Evolutionary conservation across 192 early-diverging fungal species (phyloP), one percentile per base, ranked within the genome.

Genomic region (Backusella liffmaniae): DNA sequence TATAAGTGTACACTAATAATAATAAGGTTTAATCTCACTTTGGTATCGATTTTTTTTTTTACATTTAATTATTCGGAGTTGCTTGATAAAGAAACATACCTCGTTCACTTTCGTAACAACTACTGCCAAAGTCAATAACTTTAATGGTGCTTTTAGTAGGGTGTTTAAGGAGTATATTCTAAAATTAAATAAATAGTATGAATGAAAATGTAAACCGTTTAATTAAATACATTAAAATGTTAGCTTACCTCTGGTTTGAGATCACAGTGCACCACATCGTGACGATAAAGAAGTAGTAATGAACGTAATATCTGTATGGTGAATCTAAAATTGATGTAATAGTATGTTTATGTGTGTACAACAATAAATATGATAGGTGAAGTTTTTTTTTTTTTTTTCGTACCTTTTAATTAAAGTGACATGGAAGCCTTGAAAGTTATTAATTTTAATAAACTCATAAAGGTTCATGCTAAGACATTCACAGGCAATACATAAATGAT

Each of bases 81-180:
- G 23, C 56, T 29, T 29, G 26, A 65, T 35, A 59, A 37, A 66
- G 36, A 37, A 65, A 9, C 35, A 66, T 70, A 80, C 74, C 73
- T 62, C 62, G 91, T 81, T 99, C 96, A 67, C 90, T 88, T 77
- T 96, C 94, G 32, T 94, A 92, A 77, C 97, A 99, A 82, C 93
- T 95, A 75, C 93, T 95, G 39, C 98, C 98, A 77, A 99, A 96
- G 82, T 99, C 98, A 84, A 99, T 99, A 18, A 99, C 96, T 87
- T 99, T 99, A 83, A 99, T 95, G 34, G 85, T 87, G 62, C 90
- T 91, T 34, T 87, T 87, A 67, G 87, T 82, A 32, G 92, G 89
- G 69, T 92, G 90, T 66, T 89, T 90, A 21, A 98, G 81, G 69
- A 98, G 73, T 16, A 98, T 90, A 80, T 98, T 98, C 89, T 88